phyloP scores from a whole-genome alignment of 148 eudicot species.

The Arctostaphylos glauca region DNA sequence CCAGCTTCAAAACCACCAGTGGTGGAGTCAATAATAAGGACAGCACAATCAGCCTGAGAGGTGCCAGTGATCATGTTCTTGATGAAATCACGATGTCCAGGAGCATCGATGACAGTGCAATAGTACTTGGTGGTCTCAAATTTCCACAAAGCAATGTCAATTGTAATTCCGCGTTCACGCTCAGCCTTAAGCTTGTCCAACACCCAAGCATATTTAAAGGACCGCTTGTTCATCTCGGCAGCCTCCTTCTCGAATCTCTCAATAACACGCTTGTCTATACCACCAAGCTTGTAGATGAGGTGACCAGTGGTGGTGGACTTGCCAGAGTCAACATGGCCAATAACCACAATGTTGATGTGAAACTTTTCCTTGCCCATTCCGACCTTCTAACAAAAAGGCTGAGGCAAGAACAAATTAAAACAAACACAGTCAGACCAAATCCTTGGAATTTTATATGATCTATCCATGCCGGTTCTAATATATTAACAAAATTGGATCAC shows the following conservation, averaged over 20 bases:
- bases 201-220: conserved; percentile 45
- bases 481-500: background rate
- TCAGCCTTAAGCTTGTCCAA: conserved; percentile 61
- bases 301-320: conserved; percentile 43
- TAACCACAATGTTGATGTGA: conserved; percentile 37
- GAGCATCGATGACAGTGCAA: conserved; percentile 64
- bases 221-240: conserved; percentile 48
- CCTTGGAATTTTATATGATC: background rate
- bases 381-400: background rate
- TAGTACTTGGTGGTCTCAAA: conserved; percentile 64
- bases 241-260: conserved; percentile 46
- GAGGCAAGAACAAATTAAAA: background rate
- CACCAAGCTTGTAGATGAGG: conserved; percentile 45
- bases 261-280: conserved; percentile 47
- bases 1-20: conserved; percentile 67
- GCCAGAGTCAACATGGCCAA: conserved; percentile 45
- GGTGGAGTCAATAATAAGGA: conserved; percentile 55
- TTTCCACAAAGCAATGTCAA: conserved; percentile 62
- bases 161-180: conserved; percentile 68
- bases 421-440: background rate
- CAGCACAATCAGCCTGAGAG: conserved; percentile 61
- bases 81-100: conserved; percentile 59
- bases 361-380: conserved; percentile 33
- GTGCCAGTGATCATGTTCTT: conserved; percentile 66
- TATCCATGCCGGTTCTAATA: background rate